A percentile compares a stretch with the other conserved stretches of the same genome.
Evolutionary conservation across 2,329 filamentous ascomycete species (phyloP).

Genomic region (Monosporascus sp.): DNA sequence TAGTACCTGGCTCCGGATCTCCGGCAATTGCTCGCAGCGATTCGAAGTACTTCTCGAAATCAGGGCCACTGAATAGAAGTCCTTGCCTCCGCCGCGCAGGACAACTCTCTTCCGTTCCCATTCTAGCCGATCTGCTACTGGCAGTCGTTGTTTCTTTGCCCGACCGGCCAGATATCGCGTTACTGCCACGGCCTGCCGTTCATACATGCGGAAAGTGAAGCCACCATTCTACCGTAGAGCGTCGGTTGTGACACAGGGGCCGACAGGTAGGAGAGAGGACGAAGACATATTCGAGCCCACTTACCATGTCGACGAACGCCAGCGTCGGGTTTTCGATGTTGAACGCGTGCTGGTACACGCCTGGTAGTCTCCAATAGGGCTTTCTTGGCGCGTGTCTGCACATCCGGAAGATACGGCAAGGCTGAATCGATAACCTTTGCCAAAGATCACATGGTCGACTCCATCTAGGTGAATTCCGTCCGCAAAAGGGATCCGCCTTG

Average conservation of each 20-base stretch:
- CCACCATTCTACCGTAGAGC: conserved; percentile 21
- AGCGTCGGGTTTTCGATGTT: conserved; percentile 29
- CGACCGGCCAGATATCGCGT: conserved; percentile 29
- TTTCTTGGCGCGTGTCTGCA: conserved; percentile 37
- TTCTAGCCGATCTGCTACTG: conserved; percentile 19
- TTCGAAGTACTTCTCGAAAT: conserved; percentile 32
- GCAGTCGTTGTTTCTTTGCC: conserved; percentile 17
- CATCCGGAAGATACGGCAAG: conserved; percentile 48
- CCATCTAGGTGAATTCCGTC: conserved; percentile 42
- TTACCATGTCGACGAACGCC: conserved; percentile 30
- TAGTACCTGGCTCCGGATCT: conserved; percentile 30
- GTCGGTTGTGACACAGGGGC: background rate
- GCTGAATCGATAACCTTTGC: conserved; percentile 55
- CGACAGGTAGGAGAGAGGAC: no score
- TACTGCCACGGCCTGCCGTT: conserved; percentile 33
- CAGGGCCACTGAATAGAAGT: no score
- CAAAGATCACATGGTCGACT: conserved; percentile 54
- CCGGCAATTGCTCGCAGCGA: conserved; percentile 35
- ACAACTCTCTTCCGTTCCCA: no score
- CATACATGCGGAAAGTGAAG: conserved; percentile 32
- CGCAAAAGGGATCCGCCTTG: conserved; percentile 38
- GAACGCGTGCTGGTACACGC: conserved; percentile 32
- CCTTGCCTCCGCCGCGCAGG: no score
- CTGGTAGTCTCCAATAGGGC: conserved; percentile 25
- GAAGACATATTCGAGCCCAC: conserved; percentile 1